Conservation (phyloP, 192 early-diverging fungal genomes). For the Coemansia sp. region DNA sequence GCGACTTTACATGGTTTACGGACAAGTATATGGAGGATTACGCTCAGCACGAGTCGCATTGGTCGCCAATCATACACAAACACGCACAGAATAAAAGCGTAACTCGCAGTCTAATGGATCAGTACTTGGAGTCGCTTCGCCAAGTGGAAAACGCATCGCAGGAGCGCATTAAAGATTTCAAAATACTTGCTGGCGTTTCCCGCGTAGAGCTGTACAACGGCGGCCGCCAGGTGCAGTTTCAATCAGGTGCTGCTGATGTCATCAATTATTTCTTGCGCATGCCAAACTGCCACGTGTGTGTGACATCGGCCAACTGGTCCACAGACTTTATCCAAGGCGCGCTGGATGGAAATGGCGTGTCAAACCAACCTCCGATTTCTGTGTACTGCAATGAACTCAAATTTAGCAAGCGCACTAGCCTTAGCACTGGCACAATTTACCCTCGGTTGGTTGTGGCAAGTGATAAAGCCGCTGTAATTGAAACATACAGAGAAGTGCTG, state of each 20-base stretch:
- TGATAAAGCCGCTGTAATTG: slow-evolving; percentile 33
- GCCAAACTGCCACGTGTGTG: slow-evolving; percentile 12
- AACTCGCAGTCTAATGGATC: slow-evolving; percentile 3
- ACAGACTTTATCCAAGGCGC: slow-evolving; percentile 46
- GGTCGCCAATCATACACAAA: slow-evolving; percentile 6
- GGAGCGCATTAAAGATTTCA: slow-evolving; percentile 13
- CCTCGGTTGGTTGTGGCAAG: slow-evolving; percentile 27
- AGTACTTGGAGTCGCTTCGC: slow-evolving; percentile 32
- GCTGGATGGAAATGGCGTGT: slow-evolving; percentile 27
- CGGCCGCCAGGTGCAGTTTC: slow-evolving; percentile 20
- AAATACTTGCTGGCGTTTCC: slow-evolving; percentile 24
- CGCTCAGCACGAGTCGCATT: slow-evolving; percentile 10
- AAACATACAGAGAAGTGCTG: background rate
- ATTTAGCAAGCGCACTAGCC: slow-evolving; percentile 17
- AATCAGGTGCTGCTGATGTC: slow-evolving; percentile 17
- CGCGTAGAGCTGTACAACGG: slow-evolving; percentile 15
- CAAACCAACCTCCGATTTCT: background rate
- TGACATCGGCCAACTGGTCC: slow-evolving; percentile 54
- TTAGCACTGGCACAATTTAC: slow-evolving; percentile 20
- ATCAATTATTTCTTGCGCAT: slow-evolving; percentile 21
- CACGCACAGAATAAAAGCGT: background rate
- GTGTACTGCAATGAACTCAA: slow-evolving; percentile 32
- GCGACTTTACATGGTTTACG: slow-evolving; percentile 18
- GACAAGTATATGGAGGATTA: slow-evolving; percentile 33
- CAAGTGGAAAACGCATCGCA: slow-evolving; percentile 34